These are phyloP conservation scores for Hericium coralloides DNA, from an alignment of 768 basidiomycete species.

Conservation along the genomic window DNA sequence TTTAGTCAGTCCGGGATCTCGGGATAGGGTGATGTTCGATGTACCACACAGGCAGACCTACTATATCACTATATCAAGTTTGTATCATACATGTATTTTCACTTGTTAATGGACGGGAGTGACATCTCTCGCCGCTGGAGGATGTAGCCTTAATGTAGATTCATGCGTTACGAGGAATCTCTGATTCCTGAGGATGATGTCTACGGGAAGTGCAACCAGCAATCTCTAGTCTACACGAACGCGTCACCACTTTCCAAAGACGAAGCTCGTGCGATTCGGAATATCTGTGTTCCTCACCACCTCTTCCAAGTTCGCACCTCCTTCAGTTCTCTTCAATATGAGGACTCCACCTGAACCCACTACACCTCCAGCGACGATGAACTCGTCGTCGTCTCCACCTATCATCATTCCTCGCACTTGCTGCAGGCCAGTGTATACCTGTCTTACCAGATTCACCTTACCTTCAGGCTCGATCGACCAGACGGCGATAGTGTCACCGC, in stretches of 20 bases:
- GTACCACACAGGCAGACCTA: neutral
- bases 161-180: neutral
- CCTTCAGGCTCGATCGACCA: constrained; percentile 37
- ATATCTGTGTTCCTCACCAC: constrained; percentile 46
- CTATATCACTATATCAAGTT: neutral
- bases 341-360: constrained; percentile 47
- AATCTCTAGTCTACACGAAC: neutral
- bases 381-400: constrained; percentile 38
- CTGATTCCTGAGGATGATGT: neutral
- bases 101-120: neutral
- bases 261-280: constrained; percentile 41
- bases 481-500: constrained; percentile 58
- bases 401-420: constrained; percentile 63
- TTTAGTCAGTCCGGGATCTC: too few species aligned
- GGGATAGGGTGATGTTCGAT: too few species aligned
- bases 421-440: constrained; percentile 54
- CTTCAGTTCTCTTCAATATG: constrained; percentile 45
- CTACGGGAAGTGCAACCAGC: too few species aligned
- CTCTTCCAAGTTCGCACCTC: constrained; percentile 41
- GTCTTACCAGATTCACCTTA: constrained; percentile 33
- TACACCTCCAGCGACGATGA: constrained; percentile 45
- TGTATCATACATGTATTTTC: neutral
- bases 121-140: neutral
- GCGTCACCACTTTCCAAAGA: constrained; percentile 32
- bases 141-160: neutral